Evolutionary conservation across 1,284 basidiomycete species (phyloP).

Genomic region (Ganoderma meredithae): DNA sequence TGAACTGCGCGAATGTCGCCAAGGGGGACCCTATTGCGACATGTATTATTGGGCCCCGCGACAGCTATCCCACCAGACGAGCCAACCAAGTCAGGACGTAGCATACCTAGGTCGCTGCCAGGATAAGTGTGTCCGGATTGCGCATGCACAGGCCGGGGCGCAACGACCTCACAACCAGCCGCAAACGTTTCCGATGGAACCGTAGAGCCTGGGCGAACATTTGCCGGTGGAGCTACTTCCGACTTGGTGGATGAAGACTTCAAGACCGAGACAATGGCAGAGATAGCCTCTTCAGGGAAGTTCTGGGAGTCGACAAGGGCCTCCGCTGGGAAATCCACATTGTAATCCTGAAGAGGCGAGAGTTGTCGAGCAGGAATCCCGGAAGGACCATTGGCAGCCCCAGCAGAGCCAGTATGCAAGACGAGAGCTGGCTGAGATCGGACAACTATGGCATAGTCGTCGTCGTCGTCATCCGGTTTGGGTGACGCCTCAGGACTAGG

Average conservation of each 20-base stretch:
- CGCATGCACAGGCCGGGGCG: conserved; percentile 26
- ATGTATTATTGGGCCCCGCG: not conserved
- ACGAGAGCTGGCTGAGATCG: not conserved
- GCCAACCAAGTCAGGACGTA: conserved; percentile 14
- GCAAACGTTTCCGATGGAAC: not conserved
- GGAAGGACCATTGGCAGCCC: not conserved
- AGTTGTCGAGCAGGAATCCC: not conserved
- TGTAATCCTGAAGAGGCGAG: conserved; percentile 18
- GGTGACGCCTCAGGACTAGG: conserved; percentile 10
- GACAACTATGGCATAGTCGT: not conserved
- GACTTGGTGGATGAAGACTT: conserved; percentile 24
- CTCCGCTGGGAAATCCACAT: conserved; percentile 31
- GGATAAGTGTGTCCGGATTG: conserved; percentile 4
- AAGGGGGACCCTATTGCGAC: conserved; percentile 20
- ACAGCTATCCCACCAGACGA: not conserved
- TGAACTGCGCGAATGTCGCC: conserved; percentile 17
- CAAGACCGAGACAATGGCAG: conserved; percentile 39
- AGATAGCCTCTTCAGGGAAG: conserved; percentile 38
- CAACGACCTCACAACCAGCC: conserved; percentile 16
- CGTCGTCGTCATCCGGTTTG: conserved; percentile 2
- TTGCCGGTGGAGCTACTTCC: not conserved
- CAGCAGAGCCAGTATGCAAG: not conserved
- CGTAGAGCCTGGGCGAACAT: not conserved
- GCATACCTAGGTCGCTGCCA: conserved; percentile 14
- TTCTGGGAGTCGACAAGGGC: conserved; percentile 15